Percentiles rank a stretch among this genome's conserved stretches.
Evolutionary conservation across 2,329 filamentous ascomycete species (phyloP).

Genomic region (Pezizomycotina sp.): DNA sequence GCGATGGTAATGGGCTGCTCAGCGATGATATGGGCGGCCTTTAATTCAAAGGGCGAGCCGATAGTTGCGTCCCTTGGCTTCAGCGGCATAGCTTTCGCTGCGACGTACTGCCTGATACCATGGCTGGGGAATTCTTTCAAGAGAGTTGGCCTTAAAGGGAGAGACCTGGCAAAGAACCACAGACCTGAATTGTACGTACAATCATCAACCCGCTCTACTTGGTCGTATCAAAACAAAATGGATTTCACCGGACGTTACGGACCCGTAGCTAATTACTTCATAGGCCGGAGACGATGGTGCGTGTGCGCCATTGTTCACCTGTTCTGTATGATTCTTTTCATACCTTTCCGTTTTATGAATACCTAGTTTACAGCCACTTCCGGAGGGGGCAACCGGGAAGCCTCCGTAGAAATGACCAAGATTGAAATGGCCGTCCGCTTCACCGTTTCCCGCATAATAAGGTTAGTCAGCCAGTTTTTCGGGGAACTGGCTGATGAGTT

Average conservation of each 20-base stretch:
- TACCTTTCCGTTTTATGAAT: constrained; percentile 95
- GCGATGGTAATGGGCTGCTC: not conserved
- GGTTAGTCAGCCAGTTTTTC: constrained; percentile 34
- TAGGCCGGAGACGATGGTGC: constrained; percentile 92
- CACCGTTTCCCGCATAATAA: constrained; percentile 92
- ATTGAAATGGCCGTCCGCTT: constrained; percentile 68
- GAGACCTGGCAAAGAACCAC: constrained; percentile 65
- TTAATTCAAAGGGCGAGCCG: constrained; percentile 1
- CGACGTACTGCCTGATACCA: constrained; percentile 69
- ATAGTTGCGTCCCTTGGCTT: constrained; percentile 44
- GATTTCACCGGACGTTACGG: constrained; percentile 5
- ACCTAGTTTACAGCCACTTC: constrained; percentile 86
- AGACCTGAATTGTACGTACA: constrained; percentile 52
- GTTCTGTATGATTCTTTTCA: constrained; percentile 73
- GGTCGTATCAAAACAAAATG: constrained; percentile 4
- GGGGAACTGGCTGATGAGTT: not conserved
- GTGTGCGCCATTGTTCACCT: constrained; percentile 87
- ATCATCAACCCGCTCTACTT: constrained; percentile 4
- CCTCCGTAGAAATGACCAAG: constrained; percentile 56
- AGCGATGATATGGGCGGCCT: constrained; percentile 1
- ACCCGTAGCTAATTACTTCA: no score
- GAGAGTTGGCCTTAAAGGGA: constrained; percentile 71
- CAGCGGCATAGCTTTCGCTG: constrained; percentile 65
- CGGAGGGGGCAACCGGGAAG: constrained; percentile 78
- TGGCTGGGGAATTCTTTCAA: constrained; percentile 89